These are phyloP conservation scores for Hordeum vulgare DNA, from an alignment of 176 grass and related monocot species.

Conservation along the genomic window MorexV3_pseudomolecules_assembly NC_058523.1:100545963-100546462, in stretches of 20 bases:
- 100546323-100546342: neutral
- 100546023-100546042: no score
- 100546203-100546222: conserved; percentile 79
- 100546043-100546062: no score
- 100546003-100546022: no score
- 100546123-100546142: neutral
- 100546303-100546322: neutral
- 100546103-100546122: neutral
- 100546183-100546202: conserved; percentile 84
- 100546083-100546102: neutral
- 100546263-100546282: conserved; percentile 94
- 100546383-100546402: neutral
- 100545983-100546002: no score
- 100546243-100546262: conserved; percentile 86
- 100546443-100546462: neutral
- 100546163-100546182: neutral
- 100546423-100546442: neutral
- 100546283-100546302: conserved; percentile 96
- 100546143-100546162: neutral
- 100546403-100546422: conserved; percentile 4
- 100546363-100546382: neutral
- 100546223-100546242: conserved; percentile 90
- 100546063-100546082: no score
- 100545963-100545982: no score
- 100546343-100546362: neutral